phyloP scores from a whole-genome alignment of 495 filamentous ascomycete genomes.

The Hyphodiscus hymeniophilus region DNA sequence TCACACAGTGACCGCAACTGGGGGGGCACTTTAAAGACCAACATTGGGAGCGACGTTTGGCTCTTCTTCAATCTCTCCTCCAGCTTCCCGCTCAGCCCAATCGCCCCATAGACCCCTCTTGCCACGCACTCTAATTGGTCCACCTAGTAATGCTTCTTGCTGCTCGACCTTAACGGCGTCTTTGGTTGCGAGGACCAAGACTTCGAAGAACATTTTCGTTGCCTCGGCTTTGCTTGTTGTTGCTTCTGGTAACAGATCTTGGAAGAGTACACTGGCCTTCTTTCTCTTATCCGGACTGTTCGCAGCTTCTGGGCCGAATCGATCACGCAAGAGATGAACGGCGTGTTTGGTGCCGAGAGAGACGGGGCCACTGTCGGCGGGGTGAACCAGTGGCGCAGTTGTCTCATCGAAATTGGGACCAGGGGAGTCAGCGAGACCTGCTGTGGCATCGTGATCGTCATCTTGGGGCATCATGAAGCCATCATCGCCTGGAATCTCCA shows the following conservation, averaged over 20 bases:
- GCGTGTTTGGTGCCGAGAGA: constrained; percentile 89
- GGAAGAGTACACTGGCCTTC: constrained; percentile 76
- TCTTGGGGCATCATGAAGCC: constrained; percentile 29
- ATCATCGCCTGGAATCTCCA: constrained; percentile 58
- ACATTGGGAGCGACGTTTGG: constrained; percentile 6
- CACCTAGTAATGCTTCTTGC: constrained; percentile 60
- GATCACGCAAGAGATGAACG: constrained; percentile 86
- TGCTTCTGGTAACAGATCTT: constrained; percentile 78
- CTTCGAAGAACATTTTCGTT: constrained; percentile 99
- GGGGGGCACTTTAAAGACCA: constrained; percentile 7
- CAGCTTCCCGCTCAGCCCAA: constrained; percentile 85
- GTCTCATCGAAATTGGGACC: constrained; percentile 64
- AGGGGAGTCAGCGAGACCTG: constrained; percentile 23
- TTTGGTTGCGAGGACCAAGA: constrained; percentile 91
- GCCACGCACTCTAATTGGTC: constrained; percentile 67
- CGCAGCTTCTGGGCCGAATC: constrained; percentile 62
- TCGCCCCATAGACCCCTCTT: constrained; percentile 91
- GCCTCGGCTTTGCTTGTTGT: constrained; percentile 77
- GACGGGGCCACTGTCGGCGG: constrained; percentile 72
- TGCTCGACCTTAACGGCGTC: constrained; percentile 98
- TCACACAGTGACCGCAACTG: constrained; percentile 9
- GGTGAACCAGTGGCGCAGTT: constrained; percentile 60
- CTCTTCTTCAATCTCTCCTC: constrained; percentile 35
- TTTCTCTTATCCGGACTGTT: constrained; percentile 55
- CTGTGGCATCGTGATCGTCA: constrained; percentile 32